A percentile compares a stretch with the other conserved stretches of the same genome.
Conservation (phyloP, 176 grass and related monocot species). For the Carex parvula region DNA sequence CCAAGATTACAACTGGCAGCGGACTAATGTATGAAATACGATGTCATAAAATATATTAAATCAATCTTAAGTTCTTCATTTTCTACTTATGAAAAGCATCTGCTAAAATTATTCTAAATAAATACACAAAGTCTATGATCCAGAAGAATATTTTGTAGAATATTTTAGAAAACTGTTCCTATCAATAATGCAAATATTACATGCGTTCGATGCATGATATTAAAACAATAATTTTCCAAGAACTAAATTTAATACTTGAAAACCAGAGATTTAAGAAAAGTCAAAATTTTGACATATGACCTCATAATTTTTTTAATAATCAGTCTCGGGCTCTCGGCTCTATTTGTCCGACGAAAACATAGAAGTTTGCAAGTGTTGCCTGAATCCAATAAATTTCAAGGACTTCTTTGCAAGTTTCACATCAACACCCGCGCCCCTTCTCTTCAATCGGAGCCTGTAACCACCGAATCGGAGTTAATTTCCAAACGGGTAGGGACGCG, state of each 20-base stretch:
- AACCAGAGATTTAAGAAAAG: too few relatives aligned
- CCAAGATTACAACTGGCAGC: not conserved
- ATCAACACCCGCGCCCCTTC: not conserved
- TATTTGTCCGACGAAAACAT: not conserved
- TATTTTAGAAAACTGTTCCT: not conserved
- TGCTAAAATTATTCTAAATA: too few relatives aligned
- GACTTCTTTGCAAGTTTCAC: not conserved
- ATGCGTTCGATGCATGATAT: too few relatives aligned
- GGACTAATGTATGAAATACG: not conserved
- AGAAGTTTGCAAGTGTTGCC: not conserved
- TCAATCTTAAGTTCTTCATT: too few relatives aligned
- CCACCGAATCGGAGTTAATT: constrained; percentile 12
- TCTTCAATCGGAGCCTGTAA: not conserved
- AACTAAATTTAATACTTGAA: too few relatives aligned
- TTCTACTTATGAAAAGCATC: too few relatives aligned
- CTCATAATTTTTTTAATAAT: not conserved
- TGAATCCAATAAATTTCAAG: not conserved
- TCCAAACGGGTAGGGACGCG: constrained; percentile 14
- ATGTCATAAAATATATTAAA: too few relatives aligned
- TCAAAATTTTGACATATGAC: too few relatives aligned
- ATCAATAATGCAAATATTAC: not conserved
- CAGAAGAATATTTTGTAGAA: not conserved
- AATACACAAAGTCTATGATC: not conserved
- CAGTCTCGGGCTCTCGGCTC: too few relatives aligned
- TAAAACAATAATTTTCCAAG: too few relatives aligned